phyloP scores from a whole-genome alignment of 1,284 basidiomycete species.

The Ganoderma lingzhi region DNA sequence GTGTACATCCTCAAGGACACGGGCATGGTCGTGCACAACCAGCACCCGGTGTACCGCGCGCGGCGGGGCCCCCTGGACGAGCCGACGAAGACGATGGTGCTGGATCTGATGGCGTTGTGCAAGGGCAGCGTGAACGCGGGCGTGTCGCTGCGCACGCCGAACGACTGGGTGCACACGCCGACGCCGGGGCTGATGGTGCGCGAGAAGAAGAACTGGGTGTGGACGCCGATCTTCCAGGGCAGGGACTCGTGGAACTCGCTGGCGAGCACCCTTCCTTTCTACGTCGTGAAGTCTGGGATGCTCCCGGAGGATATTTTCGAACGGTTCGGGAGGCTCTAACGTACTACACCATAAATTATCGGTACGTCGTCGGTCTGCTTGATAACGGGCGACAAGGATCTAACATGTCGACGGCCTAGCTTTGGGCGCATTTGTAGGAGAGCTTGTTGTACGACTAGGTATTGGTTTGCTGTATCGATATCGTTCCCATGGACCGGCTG shows the following conservation, averaged over 20 bases:
- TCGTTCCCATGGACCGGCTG: not conserved
- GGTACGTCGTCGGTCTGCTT: not conserved
- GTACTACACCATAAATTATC: not conserved
- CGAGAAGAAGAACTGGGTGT: slow-evolving; percentile 8
- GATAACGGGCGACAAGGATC: not conserved
- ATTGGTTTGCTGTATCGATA: slow-evolving; percentile 9
- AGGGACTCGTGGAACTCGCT: not conserved
- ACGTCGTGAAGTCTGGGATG: slow-evolving; percentile 1
- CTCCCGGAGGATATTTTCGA: slow-evolving; percentile 1
- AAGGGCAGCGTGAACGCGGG: slow-evolving; percentile 10
- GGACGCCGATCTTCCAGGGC: slow-evolving; percentile 4
- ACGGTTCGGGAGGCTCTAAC: slow-evolving; percentile 5
- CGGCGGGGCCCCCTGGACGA: slow-evolving; percentile 1
- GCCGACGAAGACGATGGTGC: slow-evolving; percentile 3
- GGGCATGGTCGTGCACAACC: slow-evolving; percentile 14
- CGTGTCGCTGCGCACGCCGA: not conserved
- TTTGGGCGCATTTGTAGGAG: not conserved
- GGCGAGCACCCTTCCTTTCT: not conserved
- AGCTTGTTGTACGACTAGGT: slow-evolving; percentile 5
- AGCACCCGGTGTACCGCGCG: slow-evolving; percentile 11
- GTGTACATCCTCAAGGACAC: slow-evolving; percentile 16
- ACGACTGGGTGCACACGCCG: slow-evolving; percentile 1
- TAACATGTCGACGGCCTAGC: not conserved
- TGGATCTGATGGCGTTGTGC: slow-evolving; percentile 6
- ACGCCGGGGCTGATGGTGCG: slow-evolving; percentile 12